Evolutionary conservation across 305 asterid genomes (phyloP), one percentile per base, ranked within the genome.

Genomic region (Rubia tinctorum): DNA sequence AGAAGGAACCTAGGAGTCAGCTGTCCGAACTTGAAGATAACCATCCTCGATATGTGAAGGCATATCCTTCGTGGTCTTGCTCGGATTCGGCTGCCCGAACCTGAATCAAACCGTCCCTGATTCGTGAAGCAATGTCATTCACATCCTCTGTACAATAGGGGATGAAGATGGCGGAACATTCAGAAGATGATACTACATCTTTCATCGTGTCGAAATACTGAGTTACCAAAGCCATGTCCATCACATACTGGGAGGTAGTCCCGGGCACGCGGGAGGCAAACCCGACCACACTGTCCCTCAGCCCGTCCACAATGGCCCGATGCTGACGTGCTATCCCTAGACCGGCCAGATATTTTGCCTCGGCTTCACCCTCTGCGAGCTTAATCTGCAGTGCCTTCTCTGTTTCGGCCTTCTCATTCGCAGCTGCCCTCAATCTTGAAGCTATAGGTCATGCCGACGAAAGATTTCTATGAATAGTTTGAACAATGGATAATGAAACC

Each of bases 281-380:
- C 9, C 66, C 75, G 20, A 74, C 68, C 51, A 77, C 79, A 18
- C 77, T 81, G n/a, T 62, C 82, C 20, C 76, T 66, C 27, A 81
- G 77, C 4, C 84, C 84, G 53, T 81, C 84, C 3, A 74, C 59
- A 1, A 81, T 81, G 37, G 80, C 84, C n/a, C 64, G 81, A 7
- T 74, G 77, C 59, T 78, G 84, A 14, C 80, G 77, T 11, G 84
- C 84, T 59, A 81, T 67, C 44, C 84, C 84, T 9, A 81, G 77
- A 13, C 82, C 82, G 2, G 77, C 73, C 63, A 77, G 51, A 58
- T 74, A 77, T 53, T 53, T 77, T 0, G 82, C 25, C 39, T 81
- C 80, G 8, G 82, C 82, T 51, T 81, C 82, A 14, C 75, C 82
- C 18, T 81, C 84, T 14, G 84, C 84, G 20, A 42, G 62, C 73